Conservation (phyloP, 768 basidiomycete genomes). For the Leccinum disarticulatum region DNA sequence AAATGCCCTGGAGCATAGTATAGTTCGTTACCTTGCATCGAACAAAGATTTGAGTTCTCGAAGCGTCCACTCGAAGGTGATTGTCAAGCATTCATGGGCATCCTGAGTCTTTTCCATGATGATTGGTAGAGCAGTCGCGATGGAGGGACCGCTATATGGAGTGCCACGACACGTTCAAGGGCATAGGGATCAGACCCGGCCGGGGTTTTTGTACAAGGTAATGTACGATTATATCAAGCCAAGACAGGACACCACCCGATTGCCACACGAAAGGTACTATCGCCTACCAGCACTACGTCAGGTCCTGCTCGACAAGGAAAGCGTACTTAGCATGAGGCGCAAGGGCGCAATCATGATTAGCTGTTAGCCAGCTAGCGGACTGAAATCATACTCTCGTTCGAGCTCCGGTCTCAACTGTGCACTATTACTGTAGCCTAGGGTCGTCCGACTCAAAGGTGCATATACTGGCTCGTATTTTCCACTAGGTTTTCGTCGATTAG, state of each 20-base stretch:
- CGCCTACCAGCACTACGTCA: neutral
- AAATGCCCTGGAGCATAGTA: accelerated
- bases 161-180: constrained; percentile 6
- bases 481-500: no score
- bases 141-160: neutral
- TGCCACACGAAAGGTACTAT: neutral
- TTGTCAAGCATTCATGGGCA: constrained; percentile 51
- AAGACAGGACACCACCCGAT: neutral
- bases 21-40: constrained; percentile 53
- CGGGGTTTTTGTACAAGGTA: neutral
- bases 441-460: no score
- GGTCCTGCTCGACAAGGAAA: neutral
- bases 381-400: no score
- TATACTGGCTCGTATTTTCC: no score
- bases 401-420: no score
- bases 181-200: neutral
- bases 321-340: no score
- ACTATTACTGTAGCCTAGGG: no score
- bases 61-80: constrained; percentile 79
- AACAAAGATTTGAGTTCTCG: constrained; percentile 69
- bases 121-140: neutral
- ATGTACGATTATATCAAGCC: neutral
- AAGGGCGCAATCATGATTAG: no score
- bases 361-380: no score
- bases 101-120: constrained; percentile 36